phyloP scores from a whole-genome alignment of 768 basidiomycete species.

The Lactifluus echinatus region DNA sequence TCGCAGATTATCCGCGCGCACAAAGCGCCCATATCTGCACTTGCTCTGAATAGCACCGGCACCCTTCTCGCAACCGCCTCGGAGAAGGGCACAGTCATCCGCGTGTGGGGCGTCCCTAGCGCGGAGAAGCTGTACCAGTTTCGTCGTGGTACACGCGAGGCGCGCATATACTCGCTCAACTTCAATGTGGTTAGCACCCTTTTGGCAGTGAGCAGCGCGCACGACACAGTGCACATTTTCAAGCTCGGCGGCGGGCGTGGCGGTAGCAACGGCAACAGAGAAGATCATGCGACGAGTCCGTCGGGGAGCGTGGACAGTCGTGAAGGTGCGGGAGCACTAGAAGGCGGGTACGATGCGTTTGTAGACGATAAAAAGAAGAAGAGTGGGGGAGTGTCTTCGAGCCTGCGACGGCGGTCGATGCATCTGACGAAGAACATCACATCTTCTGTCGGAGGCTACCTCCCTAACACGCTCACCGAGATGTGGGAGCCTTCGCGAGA shows the following conservation, averaged over 20 bases:
- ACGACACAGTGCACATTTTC: conserved; percentile 96
- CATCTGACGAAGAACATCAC: conserved; percentile 69
- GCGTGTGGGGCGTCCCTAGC: conserved; percentile 85
- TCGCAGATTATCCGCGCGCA: conserved; percentile 97
- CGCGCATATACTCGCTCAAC: conserved; percentile 74
- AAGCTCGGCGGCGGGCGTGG: conserved; percentile 50
- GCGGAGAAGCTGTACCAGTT: conserved; percentile 96
- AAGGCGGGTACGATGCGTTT: conserved; percentile 81
- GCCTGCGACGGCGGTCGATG: conserved; percentile 58
- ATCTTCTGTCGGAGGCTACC: conserved; percentile 73
- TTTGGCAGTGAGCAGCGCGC: conserved; percentile 85
- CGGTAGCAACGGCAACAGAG: conserved; percentile 19
- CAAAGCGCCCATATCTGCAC: conserved; percentile 83
- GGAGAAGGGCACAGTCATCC: conserved; percentile 94
- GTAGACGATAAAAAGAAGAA: conserved; percentile 64
- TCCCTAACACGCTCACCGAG: conserved; percentile 85
- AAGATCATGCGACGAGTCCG: conserved; percentile 42
- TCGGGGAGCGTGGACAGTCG: conserved; percentile 57
- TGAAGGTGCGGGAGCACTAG: conserved; percentile 50
- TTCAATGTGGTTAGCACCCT: conserved; percentile 81
- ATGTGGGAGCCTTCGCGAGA: conserved; percentile 96
- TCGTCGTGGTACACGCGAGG: conserved; percentile 79
- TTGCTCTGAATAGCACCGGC: conserved; percentile 79
- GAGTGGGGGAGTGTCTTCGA: conserved; percentile 45
- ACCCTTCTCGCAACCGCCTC: conserved; percentile 88